phyloP scores from a whole-genome alignment of 257 asterid genomes.

The Avicennia marina region DNA sequence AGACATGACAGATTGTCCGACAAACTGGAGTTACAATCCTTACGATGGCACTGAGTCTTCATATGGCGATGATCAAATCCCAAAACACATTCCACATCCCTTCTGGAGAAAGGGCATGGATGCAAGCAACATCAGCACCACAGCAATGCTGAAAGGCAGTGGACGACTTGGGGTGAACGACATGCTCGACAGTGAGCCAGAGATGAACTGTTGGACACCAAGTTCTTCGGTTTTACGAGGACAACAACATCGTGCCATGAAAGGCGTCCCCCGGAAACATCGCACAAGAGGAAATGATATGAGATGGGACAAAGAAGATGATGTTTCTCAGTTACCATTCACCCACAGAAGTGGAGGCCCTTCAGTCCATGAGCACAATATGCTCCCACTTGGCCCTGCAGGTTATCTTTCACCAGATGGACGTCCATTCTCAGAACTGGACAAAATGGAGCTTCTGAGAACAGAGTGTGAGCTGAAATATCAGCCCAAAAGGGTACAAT shows the following conservation, averaged over 20 bases:
- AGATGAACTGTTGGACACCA: conserved; percentile 25
- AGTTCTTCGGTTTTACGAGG: too few species aligned
- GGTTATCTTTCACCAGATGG: conserved; percentile 30
- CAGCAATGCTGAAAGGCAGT: conserved; percentile 20
- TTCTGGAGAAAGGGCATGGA: conserved; percentile 32
- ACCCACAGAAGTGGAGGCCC: conserved; percentile 30
- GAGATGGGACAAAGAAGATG: conserved; percentile 27
- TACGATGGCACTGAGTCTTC: too few species aligned
- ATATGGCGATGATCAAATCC: conserved; percentile 28
- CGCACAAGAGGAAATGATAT: conserved; percentile 20
- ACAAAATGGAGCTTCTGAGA: conserved; percentile 57
- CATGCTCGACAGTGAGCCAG: conserved; percentile 22
- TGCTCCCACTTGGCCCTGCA: conserved; percentile 33
- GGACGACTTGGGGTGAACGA: conserved; percentile 23
- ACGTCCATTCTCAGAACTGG: conserved; percentile 42
- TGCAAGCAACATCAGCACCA: conserved; percentile 16
- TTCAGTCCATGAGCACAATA: conserved; percentile 19
- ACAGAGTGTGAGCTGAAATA: conserved; percentile 68
- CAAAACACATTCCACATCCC: conserved; percentile 26
- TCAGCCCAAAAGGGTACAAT: conserved; percentile 52
- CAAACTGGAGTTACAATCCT: too few species aligned
- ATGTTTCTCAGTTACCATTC: conserved; percentile 22
- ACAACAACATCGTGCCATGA: conserved; percentile 29
- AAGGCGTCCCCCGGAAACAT: conserved; percentile 29
- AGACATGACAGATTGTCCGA: too few species aligned